A percentile compares a stretch with the other conserved stretches of the same genome.
Evolutionary conservation across 2,329 filamentous ascomycete species (phyloP).

Genomic region (Emmonsiellopsis sp.): DNA sequence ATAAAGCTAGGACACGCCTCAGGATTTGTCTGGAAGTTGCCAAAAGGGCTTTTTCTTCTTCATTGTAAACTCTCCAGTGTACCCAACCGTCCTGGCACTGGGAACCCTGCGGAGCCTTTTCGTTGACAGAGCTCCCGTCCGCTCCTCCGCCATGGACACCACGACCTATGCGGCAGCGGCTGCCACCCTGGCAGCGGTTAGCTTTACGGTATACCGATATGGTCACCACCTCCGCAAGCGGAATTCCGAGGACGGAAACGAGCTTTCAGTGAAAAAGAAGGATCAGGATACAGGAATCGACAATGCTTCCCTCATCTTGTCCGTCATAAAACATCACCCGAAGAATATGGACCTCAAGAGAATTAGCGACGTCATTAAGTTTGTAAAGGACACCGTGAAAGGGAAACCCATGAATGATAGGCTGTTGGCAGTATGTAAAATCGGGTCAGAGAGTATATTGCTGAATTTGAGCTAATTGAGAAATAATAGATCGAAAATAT

Average conservation of each 20-base stretch:
- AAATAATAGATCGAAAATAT: conserved; percentile 17
- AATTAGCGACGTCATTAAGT: conserved; percentile 2
- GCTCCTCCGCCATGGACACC: no score
- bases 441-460: not conserved
- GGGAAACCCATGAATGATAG: conserved; percentile 7
- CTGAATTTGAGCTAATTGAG: not conserved
- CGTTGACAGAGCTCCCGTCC: no score
- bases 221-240: not conserved
- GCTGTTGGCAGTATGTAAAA: conserved; percentile 3
- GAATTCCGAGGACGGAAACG: not conserved
- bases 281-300: conserved; percentile 1
- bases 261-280: not conserved
- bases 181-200: not conserved
- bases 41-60: no score
- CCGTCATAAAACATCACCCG: conserved; percentile 4
- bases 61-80: no score
- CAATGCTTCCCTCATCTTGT: conserved; percentile 1
- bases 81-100: no score
- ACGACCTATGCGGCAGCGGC: not conserved
- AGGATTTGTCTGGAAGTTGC: no score
- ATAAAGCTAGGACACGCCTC: no score
- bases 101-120: no score
- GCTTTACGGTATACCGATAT: conserved; percentile 2
- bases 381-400: conserved; percentile 1
- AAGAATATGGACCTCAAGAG: conserved; percentile 5